Evolutionary conservation across 208 protist genomes (phyloP).

Genomic region (Trypanosoma scelopori): DNA sequence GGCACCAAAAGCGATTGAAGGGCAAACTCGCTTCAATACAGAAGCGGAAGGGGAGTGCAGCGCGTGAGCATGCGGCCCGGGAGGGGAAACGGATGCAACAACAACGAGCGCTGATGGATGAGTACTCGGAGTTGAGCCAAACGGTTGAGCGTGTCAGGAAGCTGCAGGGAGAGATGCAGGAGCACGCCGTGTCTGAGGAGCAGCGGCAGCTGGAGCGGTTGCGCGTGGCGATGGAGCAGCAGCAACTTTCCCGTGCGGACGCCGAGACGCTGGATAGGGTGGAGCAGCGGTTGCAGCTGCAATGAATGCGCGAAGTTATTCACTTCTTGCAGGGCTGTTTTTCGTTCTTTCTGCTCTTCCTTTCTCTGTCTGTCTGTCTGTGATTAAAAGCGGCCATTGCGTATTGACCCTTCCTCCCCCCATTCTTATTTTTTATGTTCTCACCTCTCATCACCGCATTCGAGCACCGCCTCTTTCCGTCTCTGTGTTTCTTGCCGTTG

Average conservation of each 20-base stretch:
- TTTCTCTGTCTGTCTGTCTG: neutral
- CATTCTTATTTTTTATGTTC: too few relatives aligned
- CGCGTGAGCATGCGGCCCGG: slow-evolving; percentile 16
- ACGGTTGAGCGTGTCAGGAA: slow-evolving; percentile 13
- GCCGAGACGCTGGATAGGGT: slow-evolving; percentile 4
- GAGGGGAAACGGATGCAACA: slow-evolving; percentile 24
- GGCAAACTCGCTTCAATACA: slow-evolving; percentile 23
- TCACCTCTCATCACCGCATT: too few relatives aligned
- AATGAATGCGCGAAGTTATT: neutral
- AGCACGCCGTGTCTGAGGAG: slow-evolving; percentile 22
- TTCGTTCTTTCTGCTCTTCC: too few relatives aligned
- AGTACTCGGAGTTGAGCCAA: slow-evolving; percentile 14
- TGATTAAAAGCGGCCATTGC: too few relatives aligned
- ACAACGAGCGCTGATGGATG: slow-evolving; percentile 10
- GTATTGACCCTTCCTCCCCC: too few relatives aligned
- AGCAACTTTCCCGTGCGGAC: slow-evolving; percentile 8
- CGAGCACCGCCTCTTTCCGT: too few relatives aligned
- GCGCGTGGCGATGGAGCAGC: slow-evolving; percentile 6
- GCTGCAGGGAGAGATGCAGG: slow-evolving; percentile 13
- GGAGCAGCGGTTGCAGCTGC: slow-evolving; percentile 13
- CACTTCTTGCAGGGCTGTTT: too few relatives aligned
- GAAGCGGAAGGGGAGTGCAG: slow-evolving; percentile 18
- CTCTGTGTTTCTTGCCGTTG: too few relatives aligned
- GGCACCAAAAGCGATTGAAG: slow-evolving; percentile 15
- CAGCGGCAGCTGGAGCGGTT: slow-evolving; percentile 19